Evolutionary conservation across 495 filamentous ascomycete genomes (phyloP).

Genomic region (Neurospora sp.): DNA sequence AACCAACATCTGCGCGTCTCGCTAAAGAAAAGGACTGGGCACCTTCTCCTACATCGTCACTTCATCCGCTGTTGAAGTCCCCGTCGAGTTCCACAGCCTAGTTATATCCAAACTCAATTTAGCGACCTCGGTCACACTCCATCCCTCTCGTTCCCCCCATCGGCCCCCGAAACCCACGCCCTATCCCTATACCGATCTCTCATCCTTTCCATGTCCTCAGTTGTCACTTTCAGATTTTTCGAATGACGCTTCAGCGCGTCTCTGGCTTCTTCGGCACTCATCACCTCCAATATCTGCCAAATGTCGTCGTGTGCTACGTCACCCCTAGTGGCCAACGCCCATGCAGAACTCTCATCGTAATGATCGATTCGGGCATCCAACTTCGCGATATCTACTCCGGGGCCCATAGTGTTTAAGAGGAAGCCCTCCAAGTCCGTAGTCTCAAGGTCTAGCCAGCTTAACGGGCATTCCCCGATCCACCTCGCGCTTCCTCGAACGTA

Average conservation of each 20-base stretch:
- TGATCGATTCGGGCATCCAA: background rate
- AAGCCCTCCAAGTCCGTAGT: background rate
- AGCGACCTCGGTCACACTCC: background rate
- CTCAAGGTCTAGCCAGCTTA: background rate
- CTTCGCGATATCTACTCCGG: background rate
- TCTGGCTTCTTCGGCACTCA: background rate
- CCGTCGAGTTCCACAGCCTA: background rate
- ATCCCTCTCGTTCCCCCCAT: background rate
- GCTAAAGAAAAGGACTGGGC: background rate
- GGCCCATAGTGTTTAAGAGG: background rate
- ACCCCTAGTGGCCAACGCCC: background rate
- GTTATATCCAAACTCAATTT: background rate
- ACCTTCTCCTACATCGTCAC: background rate
- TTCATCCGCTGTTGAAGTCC: background rate
- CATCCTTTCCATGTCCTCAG: background rate
- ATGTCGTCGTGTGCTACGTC: background rate
- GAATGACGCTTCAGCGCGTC: background rate
- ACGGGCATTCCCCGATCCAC: background rate
- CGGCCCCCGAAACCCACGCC: background rate
- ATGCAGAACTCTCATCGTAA: background rate
- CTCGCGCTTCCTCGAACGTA: background rate
- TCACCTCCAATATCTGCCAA: background rate
- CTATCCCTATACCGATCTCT: background rate
- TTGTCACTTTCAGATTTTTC: background rate
- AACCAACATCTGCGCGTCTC: background rate